phyloP scores from a whole-genome alignment of 768 basidiomycete genomes.

The Tricholoma furcatifolium region DNA sequence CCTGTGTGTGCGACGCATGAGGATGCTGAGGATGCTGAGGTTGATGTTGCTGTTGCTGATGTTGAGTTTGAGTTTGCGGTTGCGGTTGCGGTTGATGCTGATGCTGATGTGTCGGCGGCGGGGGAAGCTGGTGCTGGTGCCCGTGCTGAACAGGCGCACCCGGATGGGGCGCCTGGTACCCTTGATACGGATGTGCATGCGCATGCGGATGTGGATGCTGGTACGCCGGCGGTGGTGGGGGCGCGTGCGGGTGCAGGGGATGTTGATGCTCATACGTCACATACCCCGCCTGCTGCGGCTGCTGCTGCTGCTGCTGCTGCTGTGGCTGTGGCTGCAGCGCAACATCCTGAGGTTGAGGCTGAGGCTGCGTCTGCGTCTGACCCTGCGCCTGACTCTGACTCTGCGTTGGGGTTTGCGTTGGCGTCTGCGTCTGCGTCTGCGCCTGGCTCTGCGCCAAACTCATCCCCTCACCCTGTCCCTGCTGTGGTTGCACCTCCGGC shows the following conservation, averaged over 20 bases:
- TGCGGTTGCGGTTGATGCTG: constrained; percentile 3
- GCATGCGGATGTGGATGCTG: constrained; percentile 17
- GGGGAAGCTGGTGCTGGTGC: neutral
- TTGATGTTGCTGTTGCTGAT: neutral
- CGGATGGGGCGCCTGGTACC: constrained; percentile 12
- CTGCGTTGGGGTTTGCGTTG: too few species aligned
- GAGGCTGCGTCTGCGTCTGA: constrained; percentile 16
- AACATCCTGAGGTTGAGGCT: constrained; percentile 15
- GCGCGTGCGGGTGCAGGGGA: constrained; percentile 11
- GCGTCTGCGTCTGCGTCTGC: constrained; percentile 12
- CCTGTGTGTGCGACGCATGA: constrained; percentile 8
- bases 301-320: constrained; percentile 27
- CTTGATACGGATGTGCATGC: constrained; percentile 20
- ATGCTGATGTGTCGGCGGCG: neutral
- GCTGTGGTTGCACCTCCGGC: too few species aligned
- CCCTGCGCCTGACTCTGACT: constrained; percentile 14
- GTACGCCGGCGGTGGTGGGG: constrained; percentile 1
- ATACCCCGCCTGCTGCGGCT: constrained; percentile 2
- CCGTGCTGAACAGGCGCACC: neutral
- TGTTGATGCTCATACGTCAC: neutral
- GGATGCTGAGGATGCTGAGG: constrained; percentile 7
- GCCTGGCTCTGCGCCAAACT: constrained; percentile 17
- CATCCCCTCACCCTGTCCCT: too few species aligned
- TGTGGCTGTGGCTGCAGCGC: constrained; percentile 8
- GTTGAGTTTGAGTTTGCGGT: too few species aligned